Conservation (phyloP, 176 grass and related monocot genomes). For the barley (Hordeum vulgare) region MorexV3_pseudomolecules_assembly NC_058524.1:168702160-168702659, state of each 20-base stretch:
- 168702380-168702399: constrained; percentile 50
- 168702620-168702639: neutral
- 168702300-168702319: constrained; percentile 19
- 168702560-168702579: neutral
- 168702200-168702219: constrained; percentile 36
- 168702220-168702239: constrained; percentile 45
- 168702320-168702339: constrained; percentile 5
- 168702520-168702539: neutral
- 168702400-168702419: constrained; percentile 33
- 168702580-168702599: too few species aligned
- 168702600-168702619: too few species aligned
- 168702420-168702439: constrained; percentile 28
- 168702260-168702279: constrained; percentile 25
- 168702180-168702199: constrained; percentile 31
- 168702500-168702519: neutral
- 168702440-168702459: constrained; percentile 26
- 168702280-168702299: constrained; percentile 9
- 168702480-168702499: neutral
- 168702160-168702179: constrained; percentile 29
- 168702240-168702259: constrained; percentile 37
- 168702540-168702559: neutral
- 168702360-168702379: constrained; percentile 44
- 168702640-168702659: neutral
- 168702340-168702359: constrained; percentile 17
- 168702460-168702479: constrained; percentile 31